Base-by-base conservation (phyloP, 768 basidiomycete species). In the Podaxis rugospora region DNA sequence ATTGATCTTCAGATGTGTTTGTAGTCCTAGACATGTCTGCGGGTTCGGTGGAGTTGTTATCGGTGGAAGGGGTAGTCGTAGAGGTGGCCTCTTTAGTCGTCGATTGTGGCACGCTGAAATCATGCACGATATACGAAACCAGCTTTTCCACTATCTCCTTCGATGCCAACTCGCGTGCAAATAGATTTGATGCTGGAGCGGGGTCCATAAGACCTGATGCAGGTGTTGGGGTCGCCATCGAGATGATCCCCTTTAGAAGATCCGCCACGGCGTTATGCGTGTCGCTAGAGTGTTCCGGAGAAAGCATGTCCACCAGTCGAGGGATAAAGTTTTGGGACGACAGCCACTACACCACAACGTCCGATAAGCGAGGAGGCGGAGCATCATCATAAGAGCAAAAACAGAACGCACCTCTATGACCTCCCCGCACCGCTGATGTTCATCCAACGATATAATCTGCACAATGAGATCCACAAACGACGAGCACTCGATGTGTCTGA, bases 211-310 rank as follows among this genome's bases (percentile, higher is more conserved):
- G 80, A 59, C 80, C 91, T 58, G 85, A 85, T 3, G 84, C 87
- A 2, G 92, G 90, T 0, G 93, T 90, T 5, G 93, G 92, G 1
- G 94, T 89, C 37, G 94, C 92, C 81, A 97, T 89, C 39, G 93
- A 90, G 64, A 99, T 95, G 64, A 98, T 94, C 53, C 89, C 89
- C 71, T 96, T 96, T 68, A 98, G 86, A 57, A 98, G 80, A 61
- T 99, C 97, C 0, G 93, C 83, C 35, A 93, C 92, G 60, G 93
- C 88, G 6, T 85, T 80, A 72, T 98, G 97, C 58, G 90, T 84
- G 60, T 92, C 87, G 37, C 85, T 77, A 21, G 86, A 81, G 62
- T 92, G 78, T 9, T 80, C 71, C 0, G 97, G 94, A 13, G 94
- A 91, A 23, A 99, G 83, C 50, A 95, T 80, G 63, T 86, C 85